Percentiles rank a stretch among this genome's conserved stretches.
These are phyloP conservation scores for Tetrapyrgos nigripes DNA, from an alignment of 1,284 basidiomycete species.

Conservation along the genomic window DNA sequence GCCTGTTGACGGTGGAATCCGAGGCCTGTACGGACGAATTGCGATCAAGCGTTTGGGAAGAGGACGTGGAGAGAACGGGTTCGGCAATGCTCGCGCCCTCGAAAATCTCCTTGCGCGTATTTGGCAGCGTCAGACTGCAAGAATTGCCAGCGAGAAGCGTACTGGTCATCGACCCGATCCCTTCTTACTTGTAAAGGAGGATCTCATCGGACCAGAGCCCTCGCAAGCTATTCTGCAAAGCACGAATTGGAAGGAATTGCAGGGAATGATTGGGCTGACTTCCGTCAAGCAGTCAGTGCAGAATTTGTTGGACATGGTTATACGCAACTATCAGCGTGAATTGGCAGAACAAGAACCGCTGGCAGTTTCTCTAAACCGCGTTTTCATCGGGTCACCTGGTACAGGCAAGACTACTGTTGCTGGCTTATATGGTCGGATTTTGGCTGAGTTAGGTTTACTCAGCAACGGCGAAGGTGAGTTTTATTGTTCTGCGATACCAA, in stretches of 20 bases:
- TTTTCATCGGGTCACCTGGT: constrained; percentile 68
- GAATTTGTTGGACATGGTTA: constrained; percentile 52
- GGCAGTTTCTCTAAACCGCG: constrained; percentile 62
- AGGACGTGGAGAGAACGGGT: constrained; percentile 58
- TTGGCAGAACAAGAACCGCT: constrained; percentile 58
- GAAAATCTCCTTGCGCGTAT: constrained; percentile 54
- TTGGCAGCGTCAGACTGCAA: constrained; percentile 55
- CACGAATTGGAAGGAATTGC: constrained; percentile 57
- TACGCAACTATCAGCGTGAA: constrained; percentile 65
- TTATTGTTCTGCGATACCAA: background rate
- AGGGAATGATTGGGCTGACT: constrained; percentile 57
- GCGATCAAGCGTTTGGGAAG: constrained; percentile 60
- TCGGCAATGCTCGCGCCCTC: constrained; percentile 71
- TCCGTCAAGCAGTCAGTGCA: constrained; percentile 62
- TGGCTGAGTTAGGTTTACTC: constrained; percentile 63
- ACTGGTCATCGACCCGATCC: constrained; percentile 50
- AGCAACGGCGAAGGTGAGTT: constrained; percentile 71
- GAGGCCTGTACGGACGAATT: constrained; percentile 63
- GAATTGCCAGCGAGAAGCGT: constrained; percentile 48
- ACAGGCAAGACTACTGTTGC: constrained; percentile 76
- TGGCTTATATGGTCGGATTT: constrained; percentile 64
- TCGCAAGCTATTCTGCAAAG: constrained; percentile 52
- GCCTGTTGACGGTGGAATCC: constrained; percentile 52
- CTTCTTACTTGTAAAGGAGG: constrained; percentile 55
- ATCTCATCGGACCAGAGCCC: constrained; percentile 70